These are phyloP conservation scores for Cicer chorassanicum DNA, from an alignment of 306 rosid species.

Conservation along the genomic window DNA sequence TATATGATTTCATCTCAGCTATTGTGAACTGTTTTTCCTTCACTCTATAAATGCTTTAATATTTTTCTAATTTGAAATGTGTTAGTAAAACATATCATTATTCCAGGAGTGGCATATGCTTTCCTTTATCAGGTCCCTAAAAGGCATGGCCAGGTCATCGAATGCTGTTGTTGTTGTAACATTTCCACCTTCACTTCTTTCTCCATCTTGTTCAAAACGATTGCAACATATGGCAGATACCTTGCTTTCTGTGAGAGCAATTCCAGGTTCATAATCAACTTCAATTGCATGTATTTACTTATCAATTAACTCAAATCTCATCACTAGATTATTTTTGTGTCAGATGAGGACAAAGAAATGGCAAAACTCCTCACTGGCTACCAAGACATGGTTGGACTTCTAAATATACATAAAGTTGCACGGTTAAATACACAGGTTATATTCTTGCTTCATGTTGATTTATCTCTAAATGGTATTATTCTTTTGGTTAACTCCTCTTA, in stretches of 20 bases:
- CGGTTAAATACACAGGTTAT: slow-evolving; percentile 81
- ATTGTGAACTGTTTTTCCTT: slow-evolving; percentile 25
- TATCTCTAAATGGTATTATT: neutral
- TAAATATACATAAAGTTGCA: slow-evolving; percentile 80
- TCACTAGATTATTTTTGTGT: slow-evolving; percentile 18
- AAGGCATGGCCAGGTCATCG: slow-evolving; percentile 67
- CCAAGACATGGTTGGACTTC: slow-evolving; percentile 90
- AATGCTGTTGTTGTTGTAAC: slow-evolving; percentile 81
- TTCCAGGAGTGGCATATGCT: slow-evolving; percentile 93
- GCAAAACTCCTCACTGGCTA: slow-evolving; percentile 89
- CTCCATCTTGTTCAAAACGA: slow-evolving; percentile 68
- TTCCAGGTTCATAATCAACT: slow-evolving; percentile 69
- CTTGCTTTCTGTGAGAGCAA: slow-evolving; percentile 78
- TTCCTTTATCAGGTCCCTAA: slow-evolving; percentile 76
- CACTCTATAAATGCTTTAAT: slow-evolving; percentile 14
- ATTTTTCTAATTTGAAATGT: slow-evolving; percentile 25
- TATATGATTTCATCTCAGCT: slow-evolving; percentile 17
- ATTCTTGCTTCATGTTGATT: slow-evolving; percentile 25
- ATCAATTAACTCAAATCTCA: slow-evolving; percentile 39
- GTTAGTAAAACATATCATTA: neutral
- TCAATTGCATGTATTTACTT: slow-evolving; percentile 12
- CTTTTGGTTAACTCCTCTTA: neutral
- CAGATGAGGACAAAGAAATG: slow-evolving; percentile 90
- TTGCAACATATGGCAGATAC: slow-evolving; percentile 95
- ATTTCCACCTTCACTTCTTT: slow-evolving; percentile 74